Evolutionary conservation across 805 yeast genomes (phyloP).

Genomic region (Brettanomyces nanus): DNA sequence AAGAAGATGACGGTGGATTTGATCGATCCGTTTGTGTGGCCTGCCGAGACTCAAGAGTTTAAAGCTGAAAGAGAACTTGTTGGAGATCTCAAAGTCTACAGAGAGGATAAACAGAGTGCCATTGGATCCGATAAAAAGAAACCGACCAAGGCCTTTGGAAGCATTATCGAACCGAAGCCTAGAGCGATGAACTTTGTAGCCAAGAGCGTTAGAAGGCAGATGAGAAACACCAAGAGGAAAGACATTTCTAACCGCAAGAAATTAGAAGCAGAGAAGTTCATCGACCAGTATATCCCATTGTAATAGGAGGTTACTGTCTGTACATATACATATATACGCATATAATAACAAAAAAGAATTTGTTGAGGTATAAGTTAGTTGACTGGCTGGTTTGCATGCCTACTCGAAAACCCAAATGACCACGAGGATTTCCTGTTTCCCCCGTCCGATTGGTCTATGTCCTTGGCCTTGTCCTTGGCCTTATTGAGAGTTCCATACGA

Average conservation of each 20-base stretch:
- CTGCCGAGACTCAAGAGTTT: conserved; percentile 41
- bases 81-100: conserved; percentile 42
- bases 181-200: conserved; percentile 64
- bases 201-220: conserved; percentile 33
- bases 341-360: conserved; percentile 2
- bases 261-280: conserved; percentile 26
- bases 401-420: too few species aligned
- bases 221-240: conserved; percentile 36
- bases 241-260: conserved; percentile 21
- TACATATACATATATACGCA: conserved; percentile 2
- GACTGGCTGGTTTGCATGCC: too few species aligned
- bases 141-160: conserved; percentile 69
- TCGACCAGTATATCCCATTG: conserved; percentile 34
- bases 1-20: conserved; percentile 97
- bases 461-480: too few species aligned
- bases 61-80: conserved; percentile 25
- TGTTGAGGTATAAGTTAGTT: too few species aligned
- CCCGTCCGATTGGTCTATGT: too few species aligned
- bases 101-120: conserved; percentile 38
- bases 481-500: too few species aligned
- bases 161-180: conserved; percentile 47
- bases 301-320: conserved; percentile 22
- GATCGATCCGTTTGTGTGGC: conserved; percentile 96
- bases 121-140: conserved; percentile 61
- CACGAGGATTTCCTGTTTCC: too few species aligned